Base-by-base conservation (phyloP, 1,139 yeast genomes). In the Eremothecium sinecaudum region DNA sequence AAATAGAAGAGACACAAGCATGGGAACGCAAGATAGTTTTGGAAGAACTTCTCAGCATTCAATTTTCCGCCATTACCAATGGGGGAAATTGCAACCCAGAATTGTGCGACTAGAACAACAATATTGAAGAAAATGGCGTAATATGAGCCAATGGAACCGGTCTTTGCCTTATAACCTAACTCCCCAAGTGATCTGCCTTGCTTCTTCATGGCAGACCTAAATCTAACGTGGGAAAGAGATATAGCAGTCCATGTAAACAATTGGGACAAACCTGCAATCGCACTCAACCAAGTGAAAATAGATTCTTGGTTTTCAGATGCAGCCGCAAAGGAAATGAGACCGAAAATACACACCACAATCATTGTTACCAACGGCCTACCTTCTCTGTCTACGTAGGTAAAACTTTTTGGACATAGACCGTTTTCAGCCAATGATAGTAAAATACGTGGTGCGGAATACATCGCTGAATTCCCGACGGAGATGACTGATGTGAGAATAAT, bases 31-130 rank as follows among this genome's bases (percentile, higher is more conserved):
- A 73, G 53, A 51, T 72, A 73, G 25, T 63, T 51, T 53, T 62
- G 58, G 62, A 74, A 73, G 52, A 71, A 73, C 44, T 39, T 45
- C 13, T 45, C 42, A 55, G 78, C 77, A 53, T 59, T 62, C 33
- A 77, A 67, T 19, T 46, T 34, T 5, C 60, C 71, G 11, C 37
- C 29, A 10, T 43, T 44, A n/a, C 76, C 79, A 38, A 78, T 53
- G 35, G 90, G 90, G 62, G 63, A 77, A 34, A 79, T 60, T 2
- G 86, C 83, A 33, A 75, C 65, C 83, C 84, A 77, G 60, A 79
- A 75, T 63, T 82, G 92, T 20, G 84, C 82, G 40, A 73, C 61
- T 38, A 84, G 61, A 37, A 82, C 75, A 43, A 77, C 64, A 26
- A 70, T 41, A 53, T 77, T 77, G 43, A 82, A 56, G 7, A 61